Evolutionary conservation across 78 protist species (phyloP).

Genomic region (Speleostelium caveatum): DNA sequence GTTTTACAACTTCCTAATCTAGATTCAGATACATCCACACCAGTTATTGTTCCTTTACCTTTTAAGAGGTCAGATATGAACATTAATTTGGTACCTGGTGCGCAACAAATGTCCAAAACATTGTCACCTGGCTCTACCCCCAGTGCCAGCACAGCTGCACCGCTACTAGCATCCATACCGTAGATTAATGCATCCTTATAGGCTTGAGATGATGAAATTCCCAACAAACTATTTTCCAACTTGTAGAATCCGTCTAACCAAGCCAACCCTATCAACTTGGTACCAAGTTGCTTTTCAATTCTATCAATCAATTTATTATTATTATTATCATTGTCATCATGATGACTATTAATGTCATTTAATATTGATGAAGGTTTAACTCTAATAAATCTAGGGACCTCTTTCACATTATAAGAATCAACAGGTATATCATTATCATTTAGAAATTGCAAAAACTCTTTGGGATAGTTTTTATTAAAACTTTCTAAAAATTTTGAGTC

Average conservation of each 20-base stretch:
- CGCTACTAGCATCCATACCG: slow-evolving; percentile 85
- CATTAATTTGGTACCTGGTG: slow-evolving; percentile 86
- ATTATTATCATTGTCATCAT: too few species aligned
- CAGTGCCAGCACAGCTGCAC: slow-evolving; percentile 82
- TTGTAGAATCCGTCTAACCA: slow-evolving; percentile 64
- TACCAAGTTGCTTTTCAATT: slow-evolving; percentile 27
- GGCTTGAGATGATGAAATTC: slow-evolving; percentile 36
- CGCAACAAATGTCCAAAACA: slow-evolving; percentile 89
- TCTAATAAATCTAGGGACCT: slow-evolving; percentile 59
- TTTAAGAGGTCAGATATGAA: slow-evolving; percentile 72
- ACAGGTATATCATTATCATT: slow-evolving; percentile 43
- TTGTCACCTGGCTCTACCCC: slow-evolving; percentile 62
- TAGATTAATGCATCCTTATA: slow-evolving; percentile 47
- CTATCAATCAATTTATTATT: neutral
- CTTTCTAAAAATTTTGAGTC: neutral
- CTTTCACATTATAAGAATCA: slow-evolving; percentile 55
- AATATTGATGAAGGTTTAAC: neutral
- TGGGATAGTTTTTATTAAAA: slow-evolving; percentile 42
- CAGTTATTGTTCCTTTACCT: slow-evolving; percentile 65
- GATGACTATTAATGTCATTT: neutral
- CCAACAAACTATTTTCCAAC: neutral
- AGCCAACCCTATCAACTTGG: neutral
- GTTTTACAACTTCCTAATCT: slow-evolving; percentile 69
- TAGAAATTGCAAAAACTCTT: slow-evolving; percentile 60
- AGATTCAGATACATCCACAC: slow-evolving; percentile 36